Evolutionary conservation across 2,329 filamentous ascomycete genomes (phyloP).

Genomic region (Botrytis deweyae): DNA sequence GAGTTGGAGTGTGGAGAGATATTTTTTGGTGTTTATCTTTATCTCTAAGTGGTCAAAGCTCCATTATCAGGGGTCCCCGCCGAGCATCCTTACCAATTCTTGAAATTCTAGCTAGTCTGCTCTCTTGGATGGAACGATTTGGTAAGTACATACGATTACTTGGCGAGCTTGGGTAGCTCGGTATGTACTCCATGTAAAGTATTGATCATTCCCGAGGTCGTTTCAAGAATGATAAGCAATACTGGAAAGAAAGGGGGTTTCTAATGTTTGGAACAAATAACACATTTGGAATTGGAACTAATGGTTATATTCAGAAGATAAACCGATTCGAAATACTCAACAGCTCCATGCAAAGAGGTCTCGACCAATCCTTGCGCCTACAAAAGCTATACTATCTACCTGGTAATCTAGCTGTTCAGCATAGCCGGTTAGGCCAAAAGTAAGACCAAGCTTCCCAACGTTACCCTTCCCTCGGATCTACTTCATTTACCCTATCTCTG

Average conservation of each 20-base stretch:
- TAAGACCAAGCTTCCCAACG: not conserved
- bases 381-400: not conserved
- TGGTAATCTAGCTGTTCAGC: not conserved
- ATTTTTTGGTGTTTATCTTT: slow-evolving; percentile 13
- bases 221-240: not conserved
- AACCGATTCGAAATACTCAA: not conserved
- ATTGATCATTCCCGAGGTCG: not conserved
- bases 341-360: no score
- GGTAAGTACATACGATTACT: no score
- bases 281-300: not conserved
- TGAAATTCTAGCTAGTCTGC: not conserved
- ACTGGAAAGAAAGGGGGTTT: no score
- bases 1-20: not conserved
- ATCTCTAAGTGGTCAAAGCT: slow-evolving; percentile 14
- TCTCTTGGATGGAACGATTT: no score
- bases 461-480: not conserved
- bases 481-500: slow-evolving; percentile 9
- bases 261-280: no score
- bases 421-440: not conserved
- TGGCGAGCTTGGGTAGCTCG: no score
- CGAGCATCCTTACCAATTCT: not conserved
- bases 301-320: not conserved
- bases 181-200: not conserved
- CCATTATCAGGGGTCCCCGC: not conserved
- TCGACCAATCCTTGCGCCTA: not conserved